Evolutionary conservation across 2,329 filamentous ascomycete genomes (phyloP), one percentile per base, ranked within the genome.

Genomic region (Claviceps pazoutovae): DNA sequence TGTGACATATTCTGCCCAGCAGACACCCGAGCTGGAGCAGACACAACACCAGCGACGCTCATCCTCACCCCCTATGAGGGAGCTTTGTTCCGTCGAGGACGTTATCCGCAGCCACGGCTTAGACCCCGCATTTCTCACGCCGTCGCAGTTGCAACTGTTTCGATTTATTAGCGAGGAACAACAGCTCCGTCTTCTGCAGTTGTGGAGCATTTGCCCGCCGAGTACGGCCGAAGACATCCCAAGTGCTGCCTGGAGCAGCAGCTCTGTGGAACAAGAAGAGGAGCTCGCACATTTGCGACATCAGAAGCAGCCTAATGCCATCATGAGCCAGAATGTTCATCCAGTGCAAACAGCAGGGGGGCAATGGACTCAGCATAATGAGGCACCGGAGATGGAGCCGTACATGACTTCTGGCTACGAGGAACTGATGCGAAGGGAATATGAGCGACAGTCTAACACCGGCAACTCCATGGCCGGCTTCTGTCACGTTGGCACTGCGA

Each of bases 351-450:
- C 69, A 3, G 65, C 67, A 8, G 74, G 80, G 54, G 73, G 78
- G 26, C 71, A 72, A 49, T 82, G 79, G 78, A 59, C 71, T 30
- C 62, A 63, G 30, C 63, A 59, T 45, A 52, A 58, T 19, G 36
- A 19, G 34, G 68, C 61, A 56, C 66, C 46, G 4, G 74, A 78
- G 55, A 80, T 78, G 41, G 88, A 94, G 66, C 88, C 88, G 0
- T 95, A 95, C 67, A 94, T 95, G 78, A 66, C 79, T 47, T 83
- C 80, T 6, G 89, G 89, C 14, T 95, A 95, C 63, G 84, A 88
- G 60, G 73, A 79, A 61, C 69, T 86, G 53, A 80, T 83, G 53
- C 73, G 74, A 53, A 74, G 79, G 51, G 82, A 86, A 61, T 80
- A 83, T 55, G 76, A 84, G 59, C 62, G 60, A 38, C 57, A 65